A percentile compares a stretch with the other conserved stretches of the same genome.
Evolutionary conservation across 768 basidiomycete genomes (phyloP).

Genomic region (Albatrellus ellisii): DNA sequence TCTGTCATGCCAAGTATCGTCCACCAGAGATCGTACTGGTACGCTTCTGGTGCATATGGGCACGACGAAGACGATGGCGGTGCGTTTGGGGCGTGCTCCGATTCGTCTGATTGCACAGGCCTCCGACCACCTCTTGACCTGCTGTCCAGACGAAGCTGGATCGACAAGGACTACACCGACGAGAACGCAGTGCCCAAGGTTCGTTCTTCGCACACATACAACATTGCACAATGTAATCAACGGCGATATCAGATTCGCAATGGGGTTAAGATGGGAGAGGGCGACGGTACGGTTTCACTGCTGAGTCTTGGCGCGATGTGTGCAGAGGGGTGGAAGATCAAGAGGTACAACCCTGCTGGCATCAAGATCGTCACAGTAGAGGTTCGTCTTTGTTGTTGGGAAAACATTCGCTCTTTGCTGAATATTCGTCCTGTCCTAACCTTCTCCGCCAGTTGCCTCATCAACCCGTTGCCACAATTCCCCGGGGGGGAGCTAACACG

Average conservation of each 20-base stretch:
- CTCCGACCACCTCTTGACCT: constrained; percentile 36
- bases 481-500: constrained; percentile 84
- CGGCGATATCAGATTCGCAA: constrained; percentile 39
- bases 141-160: constrained; percentile 54
- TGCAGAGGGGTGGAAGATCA: constrained; percentile 84
- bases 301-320: constrained; percentile 93
- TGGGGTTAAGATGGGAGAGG: constrained; percentile 89
- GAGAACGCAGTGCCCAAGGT: constrained; percentile 47
- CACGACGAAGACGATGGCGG: constrained; percentile 45
- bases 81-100: constrained; percentile 32
- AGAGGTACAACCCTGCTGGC: constrained; percentile 85
- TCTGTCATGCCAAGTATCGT: constrained; percentile 3
- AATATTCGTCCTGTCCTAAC: too few species aligned
- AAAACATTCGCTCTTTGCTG: neutral
- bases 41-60: constrained; percentile 57
- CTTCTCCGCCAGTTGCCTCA: constrained; percentile 65
- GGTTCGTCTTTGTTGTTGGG: constrained; percentile 28
- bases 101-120: constrained; percentile 29
- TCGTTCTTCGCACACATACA: neutral
- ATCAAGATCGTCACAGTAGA: constrained; percentile 81
- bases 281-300: constrained; percentile 86
- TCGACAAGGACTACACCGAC: constrained; percentile 73
- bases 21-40: constrained; percentile 76
- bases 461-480: constrained; percentile 55
- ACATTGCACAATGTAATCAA: neutral